Base-by-base conservation (phyloP, 2,329 filamentous ascomycete genomes). In the Colletotrichum sp. region DNA sequence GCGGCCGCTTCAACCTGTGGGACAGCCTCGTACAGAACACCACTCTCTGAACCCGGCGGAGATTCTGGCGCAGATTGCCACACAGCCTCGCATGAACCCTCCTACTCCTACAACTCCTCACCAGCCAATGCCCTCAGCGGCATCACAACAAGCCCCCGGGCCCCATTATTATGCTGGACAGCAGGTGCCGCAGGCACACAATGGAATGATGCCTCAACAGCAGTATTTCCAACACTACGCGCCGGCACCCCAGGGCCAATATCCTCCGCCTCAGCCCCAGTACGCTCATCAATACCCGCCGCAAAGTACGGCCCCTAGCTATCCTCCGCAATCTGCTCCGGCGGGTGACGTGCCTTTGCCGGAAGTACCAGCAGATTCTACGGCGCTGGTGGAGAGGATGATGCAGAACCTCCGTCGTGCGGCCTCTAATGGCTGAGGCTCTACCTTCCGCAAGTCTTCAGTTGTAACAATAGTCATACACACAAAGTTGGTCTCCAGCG, bases 381-480 rank as follows among this genome's bases (percentile, higher is more conserved):
- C 86, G 82, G 83, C 87, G 30, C 84, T 91, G 55, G 85, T 91
- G 60, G 88, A 90, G 79, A 86, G 86, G 76, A 88, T 91, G 85
- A 87, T 91, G 85, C 80, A 81, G 58, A 89, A 90, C 77, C 82
- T 91, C 16, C 86, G 86, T 56, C 84, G 86, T 66, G 86, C 85
- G n/a, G 74, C 74, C 5, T 74, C 64, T 10, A 70, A 73, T 32
- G 34, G 74, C 30, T 76, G 36, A 76, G 39, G 28, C 39, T 52
- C 28, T 4, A n/a, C 8, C n/a, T 22, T 12, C 8, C 16, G 36
- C 16, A 28, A n/a, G 22, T 27, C 22, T 32, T 8, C 27, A 58
- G 10, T 43, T 72, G 43, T 74, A 65, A 30, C 18, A 70, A 27
- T 70, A 70, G 32, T 66, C 12, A 28, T 27, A 34, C 22, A 58